Base-by-base conservation (phyloP, 1,139 yeast species). In the Yamadazyma taylorii region DNA sequence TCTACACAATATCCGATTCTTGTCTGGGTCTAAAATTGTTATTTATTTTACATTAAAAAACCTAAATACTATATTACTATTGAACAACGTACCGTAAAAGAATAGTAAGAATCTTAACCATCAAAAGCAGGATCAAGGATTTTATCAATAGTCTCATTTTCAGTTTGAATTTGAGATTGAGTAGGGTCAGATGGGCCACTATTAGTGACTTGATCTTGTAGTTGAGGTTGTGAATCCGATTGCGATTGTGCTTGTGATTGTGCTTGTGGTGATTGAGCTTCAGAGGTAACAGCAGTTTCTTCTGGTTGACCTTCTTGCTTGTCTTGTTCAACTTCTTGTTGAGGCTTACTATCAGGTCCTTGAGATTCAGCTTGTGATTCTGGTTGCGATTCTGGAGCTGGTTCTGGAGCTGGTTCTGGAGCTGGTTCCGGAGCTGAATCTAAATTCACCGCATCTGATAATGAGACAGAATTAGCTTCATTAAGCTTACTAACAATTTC, bases 101-200 rank as follows among this genome's bases (percentile, higher is more conserved):
- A n/a, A n/a, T n/a, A n/a, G n/a, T n/a, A n/a, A n/a, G n/a, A n/a
- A n/a, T n/a, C n/a, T 32, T 33, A 41, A 16, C 37, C 36, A 13
- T 46, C 51, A 32, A 48, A 47, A 12, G 47, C 50, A 15, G 52
- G 52, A 34, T 48, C 52, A 31, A 48, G 44, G 27, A 45, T 46
- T 22, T 47, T 52, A 17, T 54, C 58, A 25, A 48, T 55, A 14
- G 51, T 51, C 3, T 43, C 49, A 17, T 19, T 46, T 52, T 30
- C 41, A 51, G 11, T 48, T 53, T 3, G 30, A 41, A 8, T 43
- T 16, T 15, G 30, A 4, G 30, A 14, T 27, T 15, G 30, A 19
- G 21, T 19, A 19, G 21, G 8, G 8, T 19, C 21, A 6, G 21
- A 19, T 19, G 21, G 21, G 8, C 8, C 21, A 19, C 8, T 6